Conservation (phyloP, 164 flowering plant species). For the Saururus chinensis region DNA sequence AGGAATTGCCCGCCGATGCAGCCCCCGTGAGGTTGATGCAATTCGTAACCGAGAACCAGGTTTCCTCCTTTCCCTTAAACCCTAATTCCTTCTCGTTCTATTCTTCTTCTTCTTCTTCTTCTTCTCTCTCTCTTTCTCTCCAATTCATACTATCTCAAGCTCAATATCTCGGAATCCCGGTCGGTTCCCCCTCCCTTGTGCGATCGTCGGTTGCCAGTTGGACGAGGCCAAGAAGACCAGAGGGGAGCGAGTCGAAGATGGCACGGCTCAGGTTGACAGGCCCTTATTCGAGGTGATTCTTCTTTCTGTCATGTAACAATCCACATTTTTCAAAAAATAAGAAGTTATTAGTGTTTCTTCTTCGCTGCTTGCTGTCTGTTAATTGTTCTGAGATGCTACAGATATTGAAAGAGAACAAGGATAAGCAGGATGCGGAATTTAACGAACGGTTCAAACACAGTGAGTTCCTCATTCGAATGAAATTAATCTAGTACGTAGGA, state of each 20-base stretch:
- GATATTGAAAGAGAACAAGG: slow-evolving; percentile 93
- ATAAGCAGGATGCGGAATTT: slow-evolving; percentile 89
- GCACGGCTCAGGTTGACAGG: slow-evolving; percentile 84
- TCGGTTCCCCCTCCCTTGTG: neutral
- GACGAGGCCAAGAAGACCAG: slow-evolving; percentile 59
- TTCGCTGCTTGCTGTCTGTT: neutral
- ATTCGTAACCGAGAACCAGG: slow-evolving; percentile 93
- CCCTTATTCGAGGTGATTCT: slow-evolving; percentile 64
- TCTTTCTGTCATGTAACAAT: neutral
- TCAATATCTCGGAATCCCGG: too few species aligned
- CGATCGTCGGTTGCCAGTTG: slow-evolving; percentile 37
- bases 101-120: neutral
- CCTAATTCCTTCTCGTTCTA: neutral
- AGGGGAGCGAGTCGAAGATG: slow-evolving; percentile 83
- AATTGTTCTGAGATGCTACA: slow-evolving; percentile 16
- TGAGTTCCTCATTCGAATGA: slow-evolving; percentile 20
- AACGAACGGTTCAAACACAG: slow-evolving; percentile 95
- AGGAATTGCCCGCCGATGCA: neutral
- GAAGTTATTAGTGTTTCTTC: neutral
- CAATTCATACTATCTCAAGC: neutral
- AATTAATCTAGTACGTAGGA: too few species aligned
- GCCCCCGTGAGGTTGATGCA: slow-evolving; percentile 53
- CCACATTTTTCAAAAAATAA: neutral
- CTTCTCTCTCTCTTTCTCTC: too few species aligned
- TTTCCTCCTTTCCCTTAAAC: slow-evolving; percentile 11